Percentiles rank a stretch among this genome's conserved stretches.
These are phyloP conservation scores for Scortechinia acanthostroma DNA, from an alignment of 2,329 filamentous ascomycete species.

Conservation along the genomic window DNA sequence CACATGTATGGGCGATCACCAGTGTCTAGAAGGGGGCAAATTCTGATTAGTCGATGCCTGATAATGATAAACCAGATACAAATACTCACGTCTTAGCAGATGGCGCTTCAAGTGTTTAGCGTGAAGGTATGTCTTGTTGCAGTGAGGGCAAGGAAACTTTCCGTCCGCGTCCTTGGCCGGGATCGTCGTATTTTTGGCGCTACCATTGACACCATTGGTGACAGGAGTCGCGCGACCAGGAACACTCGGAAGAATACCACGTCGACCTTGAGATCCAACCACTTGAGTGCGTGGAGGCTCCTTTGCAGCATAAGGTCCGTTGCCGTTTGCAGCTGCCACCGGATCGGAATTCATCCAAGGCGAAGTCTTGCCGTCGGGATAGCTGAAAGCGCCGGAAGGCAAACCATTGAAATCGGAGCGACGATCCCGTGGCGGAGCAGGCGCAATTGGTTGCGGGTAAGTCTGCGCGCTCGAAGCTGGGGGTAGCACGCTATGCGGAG, in stretches of 20 bases:
- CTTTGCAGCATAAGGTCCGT: slow-evolving; percentile 16
- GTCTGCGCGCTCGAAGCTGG: slow-evolving; percentile 60
- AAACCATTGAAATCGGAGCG: slow-evolving; percentile 20
- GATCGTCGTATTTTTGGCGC: slow-evolving; percentile 73
- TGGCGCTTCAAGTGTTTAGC: slow-evolving; percentile 97
- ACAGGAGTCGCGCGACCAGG: slow-evolving; percentile 77
- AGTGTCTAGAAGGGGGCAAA: slow-evolving; percentile 83
- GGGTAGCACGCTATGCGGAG: slow-evolving; percentile 54
- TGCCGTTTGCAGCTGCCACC: slow-evolving; percentile 52
- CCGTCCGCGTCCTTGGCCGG: slow-evolving; percentile 93
- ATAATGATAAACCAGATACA: background rate
- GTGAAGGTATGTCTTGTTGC: slow-evolving; percentile 95
- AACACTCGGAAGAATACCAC: slow-evolving; percentile 85
- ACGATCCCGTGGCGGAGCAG: slow-evolving; percentile 51
- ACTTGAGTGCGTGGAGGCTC: slow-evolving; percentile 75
- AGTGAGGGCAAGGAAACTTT: slow-evolving; percentile 96
- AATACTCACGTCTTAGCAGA: slow-evolving; percentile 81
- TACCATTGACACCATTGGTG: slow-evolving; percentile 46
- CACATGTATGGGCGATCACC: slow-evolving; percentile 98
- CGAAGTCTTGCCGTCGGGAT: slow-evolving; percentile 45
- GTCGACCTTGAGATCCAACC: slow-evolving; percentile 85
- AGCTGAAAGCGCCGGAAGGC: slow-evolving; percentile 53
- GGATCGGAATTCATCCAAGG: slow-evolving; percentile 46
- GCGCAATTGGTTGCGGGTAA: slow-evolving; percentile 71
- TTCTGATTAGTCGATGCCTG: background rate